phyloP scores from a whole-genome alignment of 2,329 filamentous ascomycete species.

The Botrytis porri region DNA sequence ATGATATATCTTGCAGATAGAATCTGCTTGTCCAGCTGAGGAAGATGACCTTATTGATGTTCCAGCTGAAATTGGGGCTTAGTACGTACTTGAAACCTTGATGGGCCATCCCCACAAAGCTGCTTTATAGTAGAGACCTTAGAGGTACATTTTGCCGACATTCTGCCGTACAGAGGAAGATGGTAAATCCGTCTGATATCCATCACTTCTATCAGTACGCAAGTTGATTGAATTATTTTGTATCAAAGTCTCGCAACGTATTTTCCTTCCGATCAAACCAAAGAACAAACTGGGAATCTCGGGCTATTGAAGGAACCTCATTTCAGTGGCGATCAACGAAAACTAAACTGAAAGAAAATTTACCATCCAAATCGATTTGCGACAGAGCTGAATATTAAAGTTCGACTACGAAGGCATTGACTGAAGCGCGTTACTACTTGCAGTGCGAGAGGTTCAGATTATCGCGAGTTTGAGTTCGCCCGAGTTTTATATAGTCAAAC shows the following conservation, averaged over 20 bases:
- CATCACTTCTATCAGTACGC: neutral
- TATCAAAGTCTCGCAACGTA: neutral
- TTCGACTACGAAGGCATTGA: neutral
- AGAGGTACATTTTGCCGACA: neutral
- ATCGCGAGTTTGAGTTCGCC: neutral
- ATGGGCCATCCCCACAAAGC: slow-evolving; percentile 13
- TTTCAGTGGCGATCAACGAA: neutral
- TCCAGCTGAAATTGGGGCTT: slow-evolving; percentile 16
- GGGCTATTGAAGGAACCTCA: neutral
- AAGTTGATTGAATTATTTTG: neutral
- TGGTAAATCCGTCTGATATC: slow-evolving; percentile 10
- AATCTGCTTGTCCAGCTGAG: slow-evolving; percentile 5
- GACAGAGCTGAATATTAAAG: neutral
- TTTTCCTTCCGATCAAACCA: neutral
- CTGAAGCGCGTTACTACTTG: slow-evolving; percentile 1
- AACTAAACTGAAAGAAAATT: neutral
- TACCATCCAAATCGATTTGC: slow-evolving; percentile 1
- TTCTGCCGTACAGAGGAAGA: slow-evolving; percentile 8
- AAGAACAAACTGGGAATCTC: neutral
- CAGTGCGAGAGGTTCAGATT: neutral
- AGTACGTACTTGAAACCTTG: slow-evolving; percentile 4
- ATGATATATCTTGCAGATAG: neutral
- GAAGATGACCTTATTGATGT: slow-evolving; percentile 16
- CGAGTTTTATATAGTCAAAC: neutral
- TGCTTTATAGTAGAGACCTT: slow-evolving; percentile 5